Evolutionary conservation across 2,329 filamentous ascomycete genomes (phyloP), one percentile per base, ranked within the genome.

Genomic region (Periconia sp.): DNA sequence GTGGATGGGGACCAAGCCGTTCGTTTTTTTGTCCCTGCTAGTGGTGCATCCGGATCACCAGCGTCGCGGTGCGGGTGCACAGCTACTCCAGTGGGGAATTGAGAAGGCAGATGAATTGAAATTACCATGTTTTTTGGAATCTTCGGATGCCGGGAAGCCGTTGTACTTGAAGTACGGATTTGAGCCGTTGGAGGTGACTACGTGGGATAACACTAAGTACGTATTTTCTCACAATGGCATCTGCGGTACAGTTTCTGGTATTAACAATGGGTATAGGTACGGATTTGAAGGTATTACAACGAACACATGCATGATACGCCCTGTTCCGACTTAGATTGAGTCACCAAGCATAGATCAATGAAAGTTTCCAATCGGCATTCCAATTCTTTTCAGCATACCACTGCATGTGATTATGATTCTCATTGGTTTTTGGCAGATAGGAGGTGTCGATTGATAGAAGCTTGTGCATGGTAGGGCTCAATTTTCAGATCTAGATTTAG

Each of bases 61-160:
- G 35, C 63, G 77, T 6, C 69, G 69, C 47, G 77, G 78, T 1
- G 74, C 77, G 23, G 78, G 76, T 0, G 60, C 62, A 1, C 59
- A 74, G 63, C 60, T 75, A 9, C 46, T 80, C 48, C 55, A 71
- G 20, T 75, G 72, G 71, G 78, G 77, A 1, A 56, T 71, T 6
- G 60, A 69, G 23, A 58, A 71, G 55, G 77, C 77, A 19, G 77
- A 80, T 56, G 58, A 64, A 42, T 58, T 70, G 15, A 66, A 72
- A 1, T 46, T 81, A 18, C 71, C 71, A n/a, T 60, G 63, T 2
- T 80, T 74, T 57, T 57, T 81, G 9, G 78, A 80, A 52, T 66
- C 74, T 2, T 73, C 72, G 10, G 63, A 68, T 10, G 66, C 68
- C 49, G 78, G 77, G 0, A 70, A 63, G 46, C 70, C 68, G 8